Evolutionary conservation across 305 asterid species (phyloP).

Genomic region (Fraxinus angustifolia): DNA sequence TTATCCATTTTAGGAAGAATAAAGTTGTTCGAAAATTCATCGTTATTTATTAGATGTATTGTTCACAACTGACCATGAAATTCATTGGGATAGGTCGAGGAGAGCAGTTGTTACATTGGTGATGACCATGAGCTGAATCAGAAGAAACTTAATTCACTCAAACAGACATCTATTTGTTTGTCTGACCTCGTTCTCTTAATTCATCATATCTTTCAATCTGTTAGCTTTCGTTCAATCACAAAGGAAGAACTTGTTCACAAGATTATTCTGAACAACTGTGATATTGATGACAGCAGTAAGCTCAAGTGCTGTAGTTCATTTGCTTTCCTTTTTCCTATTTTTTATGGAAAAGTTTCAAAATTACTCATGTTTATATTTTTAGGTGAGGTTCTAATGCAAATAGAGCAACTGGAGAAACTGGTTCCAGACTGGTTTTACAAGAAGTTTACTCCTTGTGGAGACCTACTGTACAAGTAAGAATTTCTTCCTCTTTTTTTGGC

Average conservation of each 20-base stretch:
- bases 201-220: conserved; percentile 59
- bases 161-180: conserved; percentile 31
- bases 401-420: conserved; percentile 70
- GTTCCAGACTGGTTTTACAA: conserved; percentile 83
- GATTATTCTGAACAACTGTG: conserved; percentile 58
- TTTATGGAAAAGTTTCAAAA: neutral
- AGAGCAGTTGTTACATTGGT: conserved; percentile 18
- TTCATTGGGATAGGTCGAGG: conserved; percentile 26
- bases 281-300: conserved; percentile 59
- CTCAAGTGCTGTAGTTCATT: neutral
- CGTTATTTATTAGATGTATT: neutral
- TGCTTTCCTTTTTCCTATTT: neutral
- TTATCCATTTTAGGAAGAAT: neutral
- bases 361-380: conserved; percentile 18
- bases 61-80: neutral
- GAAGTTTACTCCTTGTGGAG: conserved; percentile 59
- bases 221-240: conserved; percentile 58
- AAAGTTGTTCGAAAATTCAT: neutral
- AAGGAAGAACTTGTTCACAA: conserved; percentile 87
- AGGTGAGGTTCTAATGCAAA: conserved; percentile 65
- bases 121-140: conserved; percentile 7
- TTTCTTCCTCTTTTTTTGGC: neutral
- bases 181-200: conserved; percentile 55
- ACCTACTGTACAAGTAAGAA: conserved; percentile 59
- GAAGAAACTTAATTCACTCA: conserved; percentile 22